Conservation (phyloP, 805 yeast genomes). For the Saturnispora besseyi region DNA sequence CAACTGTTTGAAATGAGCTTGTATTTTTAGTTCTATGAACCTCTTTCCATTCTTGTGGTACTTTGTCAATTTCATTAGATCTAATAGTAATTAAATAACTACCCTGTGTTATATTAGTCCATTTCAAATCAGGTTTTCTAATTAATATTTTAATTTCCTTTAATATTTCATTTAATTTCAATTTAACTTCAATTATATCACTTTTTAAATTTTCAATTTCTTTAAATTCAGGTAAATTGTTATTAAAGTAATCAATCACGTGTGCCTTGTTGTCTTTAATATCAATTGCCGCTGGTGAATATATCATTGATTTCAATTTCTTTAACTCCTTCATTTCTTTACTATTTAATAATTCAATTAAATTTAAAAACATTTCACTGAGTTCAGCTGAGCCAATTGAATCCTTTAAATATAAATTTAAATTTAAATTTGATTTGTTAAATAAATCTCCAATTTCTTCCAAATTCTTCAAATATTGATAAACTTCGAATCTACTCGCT, state of each 20-base stretch:
- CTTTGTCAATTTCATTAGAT: slow-evolving; percentile 40
- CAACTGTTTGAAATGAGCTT: slow-evolving; percentile 66
- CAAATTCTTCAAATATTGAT: slow-evolving; percentile 40
- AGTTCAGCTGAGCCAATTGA: slow-evolving; percentile 14
- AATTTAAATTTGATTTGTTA: slow-evolving; percentile 5
- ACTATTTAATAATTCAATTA: slow-evolving; percentile 3
- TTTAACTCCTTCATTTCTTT: slow-evolving; percentile 22
- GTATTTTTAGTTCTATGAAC: slow-evolving; percentile 60
- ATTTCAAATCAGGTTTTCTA: slow-evolving; percentile 11
- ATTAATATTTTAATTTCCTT: slow-evolving; percentile 34
- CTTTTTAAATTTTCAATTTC: slow-evolving; percentile 32
- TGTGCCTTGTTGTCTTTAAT: slow-evolving; percentile 32
- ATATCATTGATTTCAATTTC: slow-evolving; percentile 39
- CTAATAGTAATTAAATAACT: slow-evolving; percentile 73
- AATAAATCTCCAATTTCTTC: slow-evolving; percentile 30
- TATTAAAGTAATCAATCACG: slow-evolving; percentile 32
- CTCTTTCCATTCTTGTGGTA: slow-evolving; percentile 75
- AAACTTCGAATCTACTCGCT: slow-evolving; percentile 52
- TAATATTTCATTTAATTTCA: slow-evolving; percentile 46
- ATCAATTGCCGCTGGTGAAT: slow-evolving; percentile 42
- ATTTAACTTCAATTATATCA: slow-evolving; percentile 36
- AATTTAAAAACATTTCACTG: not conserved
- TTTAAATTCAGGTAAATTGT: slow-evolving; percentile 32
- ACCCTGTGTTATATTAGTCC: slow-evolving; percentile 32
- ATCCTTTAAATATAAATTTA: slow-evolving; percentile 12